Conservation (phyloP, 176 grass and related monocot species). For the Aegilops longissima region DNA sequence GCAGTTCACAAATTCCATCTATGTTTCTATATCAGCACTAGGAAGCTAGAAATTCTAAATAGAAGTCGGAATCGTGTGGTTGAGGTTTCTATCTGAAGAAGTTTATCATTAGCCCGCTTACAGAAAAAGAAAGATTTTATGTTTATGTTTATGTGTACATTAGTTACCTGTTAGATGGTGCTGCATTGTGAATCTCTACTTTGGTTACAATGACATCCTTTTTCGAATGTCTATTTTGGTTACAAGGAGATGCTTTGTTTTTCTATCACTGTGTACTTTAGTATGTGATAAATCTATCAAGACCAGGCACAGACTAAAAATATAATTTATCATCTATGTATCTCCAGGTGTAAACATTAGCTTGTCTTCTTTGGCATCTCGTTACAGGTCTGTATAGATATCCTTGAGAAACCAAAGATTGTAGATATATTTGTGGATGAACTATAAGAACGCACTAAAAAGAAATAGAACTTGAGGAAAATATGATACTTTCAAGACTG, state of each 20-base stretch:
- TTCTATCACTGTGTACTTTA: background rate
- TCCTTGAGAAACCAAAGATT: background rate
- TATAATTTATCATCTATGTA: background rate
- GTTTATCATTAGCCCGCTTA: background rate
- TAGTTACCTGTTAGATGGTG: background rate
- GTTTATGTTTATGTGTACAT: background rate
- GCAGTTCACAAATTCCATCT: background rate
- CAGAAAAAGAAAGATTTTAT: conserved; percentile 13
- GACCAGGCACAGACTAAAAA: background rate
- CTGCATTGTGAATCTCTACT: background rate
- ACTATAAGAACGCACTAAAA: background rate
- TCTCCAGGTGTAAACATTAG: conserved; percentile 1
- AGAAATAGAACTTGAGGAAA: background rate
- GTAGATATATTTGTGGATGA: background rate
- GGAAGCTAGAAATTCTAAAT: background rate
- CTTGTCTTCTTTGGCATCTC: background rate
- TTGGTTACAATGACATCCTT: background rate
- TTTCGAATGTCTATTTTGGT: background rate
- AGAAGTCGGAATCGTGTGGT: background rate
- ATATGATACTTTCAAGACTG: background rate
- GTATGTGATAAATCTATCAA: conserved; percentile 16
- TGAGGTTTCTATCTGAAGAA: conserved; percentile 10
- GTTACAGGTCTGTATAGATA: background rate
- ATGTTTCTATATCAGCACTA: background rate
- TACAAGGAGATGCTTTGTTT: background rate